These are phyloP conservation scores for Naganishia kalamii DNA, from an alignment of 768 basidiomycete genomes.

Conservation along the genomic window DNA sequence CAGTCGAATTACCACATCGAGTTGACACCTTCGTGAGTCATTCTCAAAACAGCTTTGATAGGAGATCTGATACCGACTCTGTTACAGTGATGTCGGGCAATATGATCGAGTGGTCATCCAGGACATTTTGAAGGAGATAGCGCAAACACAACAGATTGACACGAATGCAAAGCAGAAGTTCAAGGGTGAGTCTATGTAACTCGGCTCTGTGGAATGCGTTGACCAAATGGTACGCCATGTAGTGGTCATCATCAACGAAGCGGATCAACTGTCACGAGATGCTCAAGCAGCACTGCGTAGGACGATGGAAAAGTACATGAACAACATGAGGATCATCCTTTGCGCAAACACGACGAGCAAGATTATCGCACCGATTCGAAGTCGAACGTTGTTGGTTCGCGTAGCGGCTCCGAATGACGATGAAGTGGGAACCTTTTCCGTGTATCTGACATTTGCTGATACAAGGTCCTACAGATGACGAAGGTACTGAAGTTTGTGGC, in stretches of 20 bases:
- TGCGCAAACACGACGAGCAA: slow-evolving; percentile 92
- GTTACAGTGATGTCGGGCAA: slow-evolving; percentile 80
- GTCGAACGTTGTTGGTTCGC: slow-evolving; percentile 85
- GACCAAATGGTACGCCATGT: slow-evolving; percentile 5
- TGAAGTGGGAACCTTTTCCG: slow-evolving; percentile 55
- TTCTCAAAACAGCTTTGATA: background rate
- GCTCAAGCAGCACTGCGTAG: slow-evolving; percentile 93
- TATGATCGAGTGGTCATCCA: slow-evolving; percentile 93
- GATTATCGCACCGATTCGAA: slow-evolving; percentile 93
- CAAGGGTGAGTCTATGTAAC: slow-evolving; percentile 61
- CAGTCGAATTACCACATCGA: slow-evolving; percentile 98
- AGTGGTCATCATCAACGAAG: slow-evolving; percentile 99
- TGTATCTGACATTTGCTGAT: slow-evolving; percentile 4
- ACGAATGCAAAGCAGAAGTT: slow-evolving; percentile 89
- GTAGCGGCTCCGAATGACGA: slow-evolving; percentile 76
- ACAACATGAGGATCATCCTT: slow-evolving; percentile 90
- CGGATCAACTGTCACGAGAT: slow-evolving; percentile 87
- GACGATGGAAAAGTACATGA: slow-evolving; percentile 99
- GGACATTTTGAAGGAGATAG: slow-evolving; percentile 94
- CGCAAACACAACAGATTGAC: slow-evolving; percentile 97
- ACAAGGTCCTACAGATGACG: slow-evolving; percentile 58
- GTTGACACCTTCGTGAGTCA: slow-evolving; percentile 80
- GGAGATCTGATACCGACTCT: background rate
- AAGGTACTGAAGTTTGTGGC: slow-evolving; percentile 72
- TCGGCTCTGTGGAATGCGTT: no score